A percentile compares a stretch with the other conserved stretches of the same genome.
phyloP scores from a whole-genome alignment of 331 rosid species.

The Pyracantha coccinea region DNA sequence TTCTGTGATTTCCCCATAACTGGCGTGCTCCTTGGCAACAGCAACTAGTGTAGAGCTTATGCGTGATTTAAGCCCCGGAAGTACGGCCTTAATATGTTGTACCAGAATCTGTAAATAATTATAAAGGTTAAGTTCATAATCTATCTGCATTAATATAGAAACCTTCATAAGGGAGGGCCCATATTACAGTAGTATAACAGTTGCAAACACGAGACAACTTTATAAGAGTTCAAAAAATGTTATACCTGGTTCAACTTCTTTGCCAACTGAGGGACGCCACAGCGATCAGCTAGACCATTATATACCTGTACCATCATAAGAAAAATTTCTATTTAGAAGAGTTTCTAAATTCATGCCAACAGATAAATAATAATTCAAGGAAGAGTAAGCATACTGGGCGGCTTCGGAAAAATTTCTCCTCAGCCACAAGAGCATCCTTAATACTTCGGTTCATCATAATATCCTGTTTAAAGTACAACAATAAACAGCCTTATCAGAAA shows the following conservation, averaged over 20 bases:
- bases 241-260: slow-evolving; percentile 94
- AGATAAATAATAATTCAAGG: slow-evolving; percentile 7
- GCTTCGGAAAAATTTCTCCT: slow-evolving; percentile 75
- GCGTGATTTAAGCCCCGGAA: slow-evolving; percentile 85
- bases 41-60: slow-evolving; percentile 67
- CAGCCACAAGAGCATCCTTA: slow-evolving; percentile 89
- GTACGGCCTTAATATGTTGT: slow-evolving; percentile 74
- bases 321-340: slow-evolving; percentile 3
- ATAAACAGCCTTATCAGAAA: slow-evolving; percentile 1
- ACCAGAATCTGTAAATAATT: slow-evolving; percentile 71
- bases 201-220: neutral
- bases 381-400: slow-evolving; percentile 61
- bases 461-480: slow-evolving; percentile 44
- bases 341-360: neutral
- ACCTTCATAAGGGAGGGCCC: neutral
- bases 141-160: neutral
- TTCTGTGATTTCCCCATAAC: slow-evolving; percentile 87
- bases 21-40: slow-evolving; percentile 86
- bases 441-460: slow-evolving; percentile 68
- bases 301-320: slow-evolving; percentile 51
- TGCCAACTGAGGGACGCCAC: slow-evolving; percentile 94
- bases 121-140: neutral
- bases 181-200: neutral
- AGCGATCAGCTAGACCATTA: slow-evolving; percentile 77
- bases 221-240: slow-evolving; percentile 15